phyloP scores from a whole-genome alignment of 192 early-diverging fungal species.

The Entomortierella lignicola region DNA sequence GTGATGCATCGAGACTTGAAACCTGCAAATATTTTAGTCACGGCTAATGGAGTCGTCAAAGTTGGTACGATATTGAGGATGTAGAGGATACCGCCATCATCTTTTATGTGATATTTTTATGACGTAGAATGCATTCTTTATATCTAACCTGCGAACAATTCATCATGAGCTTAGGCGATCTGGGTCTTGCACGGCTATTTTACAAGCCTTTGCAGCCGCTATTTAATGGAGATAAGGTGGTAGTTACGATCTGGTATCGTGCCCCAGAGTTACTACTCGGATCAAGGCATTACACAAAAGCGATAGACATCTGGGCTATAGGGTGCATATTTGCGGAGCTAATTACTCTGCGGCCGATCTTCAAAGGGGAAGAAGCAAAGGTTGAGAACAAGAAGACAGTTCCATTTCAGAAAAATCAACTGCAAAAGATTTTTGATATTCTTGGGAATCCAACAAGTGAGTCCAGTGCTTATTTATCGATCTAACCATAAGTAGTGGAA shows the following conservation, averaged over 20 bases:
- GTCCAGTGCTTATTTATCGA: constrained; percentile 29
- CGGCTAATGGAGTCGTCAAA: constrained; percentile 90
- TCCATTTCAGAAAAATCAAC: constrained; percentile 88
- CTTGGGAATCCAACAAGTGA: constrained; percentile 86
- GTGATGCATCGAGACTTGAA: constrained; percentile 95
- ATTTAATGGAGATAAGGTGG: constrained; percentile 86
- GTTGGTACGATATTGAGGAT: constrained; percentile 60
- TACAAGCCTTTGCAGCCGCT: constrained; percentile 78
- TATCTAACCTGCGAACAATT: neutral
- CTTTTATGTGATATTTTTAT: too few relatives aligned
- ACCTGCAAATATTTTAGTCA: constrained; percentile 92
- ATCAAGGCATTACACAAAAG: constrained; percentile 88
- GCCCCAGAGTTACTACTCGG: constrained; percentile 93
- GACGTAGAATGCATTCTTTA: neutral
- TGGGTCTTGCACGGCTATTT: constrained; percentile 89
- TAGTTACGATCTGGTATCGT: constrained; percentile 98
- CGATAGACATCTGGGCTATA: constrained; percentile 81
- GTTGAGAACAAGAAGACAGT: constrained; percentile 85
- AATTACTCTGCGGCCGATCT: constrained; percentile 81
- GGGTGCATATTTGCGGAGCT: constrained; percentile 98
- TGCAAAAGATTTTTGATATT: constrained; percentile 85
- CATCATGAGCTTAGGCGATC: constrained; percentile 71
- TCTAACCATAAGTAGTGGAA: too few relatives aligned
- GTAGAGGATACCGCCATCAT: neutral
- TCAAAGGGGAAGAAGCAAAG: constrained; percentile 92